Evolutionary conservation across 2,329 filamentous ascomycete genomes (phyloP).

Genomic region (Truncatella angustata): DNA sequence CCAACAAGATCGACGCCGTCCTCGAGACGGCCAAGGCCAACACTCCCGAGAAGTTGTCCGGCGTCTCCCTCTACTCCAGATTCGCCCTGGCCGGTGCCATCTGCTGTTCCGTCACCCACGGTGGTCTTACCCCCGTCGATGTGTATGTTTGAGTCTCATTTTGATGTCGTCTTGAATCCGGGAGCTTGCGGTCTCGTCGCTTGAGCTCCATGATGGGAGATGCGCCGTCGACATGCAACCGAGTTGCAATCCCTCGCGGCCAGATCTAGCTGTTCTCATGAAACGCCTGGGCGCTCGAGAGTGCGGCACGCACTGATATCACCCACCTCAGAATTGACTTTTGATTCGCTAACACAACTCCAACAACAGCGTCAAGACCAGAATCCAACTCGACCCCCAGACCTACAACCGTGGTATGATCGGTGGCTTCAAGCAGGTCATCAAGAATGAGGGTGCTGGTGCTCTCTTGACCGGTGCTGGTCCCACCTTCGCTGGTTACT

Average conservation of each 20-base stretch:
- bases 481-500: slow-evolving; percentile 73
- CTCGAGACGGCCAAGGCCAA: slow-evolving; percentile 24
- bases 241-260: no score
- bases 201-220: no score
- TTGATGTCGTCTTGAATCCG: not conserved
- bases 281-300: no score
- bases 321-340: no score
- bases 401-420: slow-evolving; percentile 75
- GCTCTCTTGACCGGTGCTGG: slow-evolving; percentile 71
- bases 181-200: no score
- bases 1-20: slow-evolving; percentile 17
- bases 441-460: slow-evolving; percentile 68
- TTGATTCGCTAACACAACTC: not conserved
- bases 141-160: slow-evolving; percentile 68
- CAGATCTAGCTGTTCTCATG: no score
- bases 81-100: slow-evolving; percentile 97
- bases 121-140: slow-evolving; percentile 95
- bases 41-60: slow-evolving; percentile 23
- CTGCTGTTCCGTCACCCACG: slow-evolving; percentile 98
- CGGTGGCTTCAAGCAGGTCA: slow-evolving; percentile 70
- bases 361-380: slow-evolving; percentile 68
- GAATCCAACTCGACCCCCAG: slow-evolving; percentile 73
- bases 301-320: no score
- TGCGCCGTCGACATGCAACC: no score
- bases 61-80: slow-evolving; percentile 73